Evolutionary conservation across 148 eudicot genomes (phyloP), one percentile per base, ranked within the genome.

Genomic region (Drosera capensis): DNA sequence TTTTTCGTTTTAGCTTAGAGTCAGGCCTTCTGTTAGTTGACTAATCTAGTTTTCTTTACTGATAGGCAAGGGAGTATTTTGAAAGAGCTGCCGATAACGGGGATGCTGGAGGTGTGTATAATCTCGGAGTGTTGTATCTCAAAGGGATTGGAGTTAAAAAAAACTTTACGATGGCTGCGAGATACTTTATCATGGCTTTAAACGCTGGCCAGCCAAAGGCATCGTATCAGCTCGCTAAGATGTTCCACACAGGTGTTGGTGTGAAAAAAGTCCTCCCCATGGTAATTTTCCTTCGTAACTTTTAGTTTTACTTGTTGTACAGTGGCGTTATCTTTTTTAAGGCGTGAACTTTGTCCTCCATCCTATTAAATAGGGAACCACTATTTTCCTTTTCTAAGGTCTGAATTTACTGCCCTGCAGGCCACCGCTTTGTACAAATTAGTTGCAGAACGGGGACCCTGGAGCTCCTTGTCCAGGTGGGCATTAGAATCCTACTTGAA

Each of bases 391-490:
- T 14, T 52, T 26, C 54, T 12, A 52, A 36, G 37, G 49, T 23
- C 35, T 37, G 23, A 20, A 38, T 39, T 23, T 43, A 14, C 21
- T 48, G 21, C 25, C 48, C 55, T 58, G 51, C 54, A 88, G 97
- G 97, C 97, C 46, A 84, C 82, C 49, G 77, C 79, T 30, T 57
- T 90, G 39, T 84, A 78, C 71, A 90, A 90, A 56, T 56, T 90
- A 60, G 97, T 90, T 54, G 95, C 97, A n/a, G 97, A 90, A 57
- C 80, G 83, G 51, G 97, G 97, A 48, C 95, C 97, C 17, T 90
- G 97, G 97, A 83, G 73, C 62, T 84, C 97, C 51, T 71, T 90
- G 52, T 84, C 92, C 38, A 78, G 97, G 67, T 90, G 97, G 97
- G 94, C 95, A 8, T 43, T 90, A 31, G 97, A 84, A 51, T 73